These are phyloP conservation scores for Coemansia sp. DNA, from an alignment of 192 early-diverging fungal genomes.

Conservation along the genomic window DNA sequence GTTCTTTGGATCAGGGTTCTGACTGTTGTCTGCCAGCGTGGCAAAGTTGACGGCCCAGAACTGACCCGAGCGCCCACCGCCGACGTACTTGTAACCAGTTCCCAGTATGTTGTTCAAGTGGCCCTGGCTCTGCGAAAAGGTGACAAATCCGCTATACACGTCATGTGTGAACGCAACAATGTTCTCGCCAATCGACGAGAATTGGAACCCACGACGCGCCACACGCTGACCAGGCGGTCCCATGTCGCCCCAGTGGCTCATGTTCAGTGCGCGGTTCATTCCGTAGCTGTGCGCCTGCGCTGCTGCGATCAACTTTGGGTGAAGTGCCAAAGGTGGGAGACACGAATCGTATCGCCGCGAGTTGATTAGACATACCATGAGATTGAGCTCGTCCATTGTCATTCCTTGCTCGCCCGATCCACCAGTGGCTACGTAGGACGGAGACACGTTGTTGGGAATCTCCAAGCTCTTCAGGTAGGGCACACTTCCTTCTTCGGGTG, in stretches of 20 bases:
- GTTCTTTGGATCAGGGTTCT: slow-evolving; percentile 21
- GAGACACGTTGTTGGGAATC: slow-evolving; percentile 21
- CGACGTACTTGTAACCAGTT: slow-evolving; percentile 24
- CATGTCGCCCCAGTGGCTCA: slow-evolving; percentile 37
- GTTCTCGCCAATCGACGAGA: slow-evolving; percentile 32
- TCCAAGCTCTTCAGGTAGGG: slow-evolving; percentile 32
- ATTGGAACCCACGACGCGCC: slow-evolving; percentile 42
- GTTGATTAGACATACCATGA: slow-evolving; percentile 48
- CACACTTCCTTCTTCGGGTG: slow-evolving; percentile 28
- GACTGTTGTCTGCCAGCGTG: slow-evolving; percentile 12
- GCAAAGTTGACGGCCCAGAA: slow-evolving; percentile 46
- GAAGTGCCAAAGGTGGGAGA: slow-evolving; percentile 39
- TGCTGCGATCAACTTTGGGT: slow-evolving; percentile 33
- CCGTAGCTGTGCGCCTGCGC: slow-evolving; percentile 57
- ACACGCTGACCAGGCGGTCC: slow-evolving; percentile 28
- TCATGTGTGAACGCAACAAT: slow-evolving; percentile 26
- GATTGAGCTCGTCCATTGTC: slow-evolving; percentile 46
- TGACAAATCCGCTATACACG: slow-evolving; percentile 19
- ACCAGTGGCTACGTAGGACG: slow-evolving; percentile 31
- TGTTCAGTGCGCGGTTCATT: slow-evolving; percentile 43
- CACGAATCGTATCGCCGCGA: slow-evolving; percentile 45
- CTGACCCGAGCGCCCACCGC: slow-evolving; percentile 51
- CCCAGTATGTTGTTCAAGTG: slow-evolving; percentile 48
- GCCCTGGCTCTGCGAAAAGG: slow-evolving; percentile 32
- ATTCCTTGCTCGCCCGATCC: slow-evolving; percentile 32